Evolutionary conservation across 1,139 yeast species (phyloP).

Genomic region (Pichia inconspicua): DNA sequence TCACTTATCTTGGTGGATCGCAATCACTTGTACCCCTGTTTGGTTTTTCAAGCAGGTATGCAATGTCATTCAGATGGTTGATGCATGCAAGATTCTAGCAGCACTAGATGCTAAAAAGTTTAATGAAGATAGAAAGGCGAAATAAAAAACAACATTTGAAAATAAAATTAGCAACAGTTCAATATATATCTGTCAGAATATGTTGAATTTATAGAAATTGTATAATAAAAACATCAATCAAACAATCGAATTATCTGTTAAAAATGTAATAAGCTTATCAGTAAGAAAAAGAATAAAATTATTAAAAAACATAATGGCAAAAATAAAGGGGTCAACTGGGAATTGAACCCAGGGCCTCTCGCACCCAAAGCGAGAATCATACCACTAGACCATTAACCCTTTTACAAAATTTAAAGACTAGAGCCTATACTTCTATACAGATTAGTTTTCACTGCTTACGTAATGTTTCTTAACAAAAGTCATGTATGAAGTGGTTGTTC

Average conservation of each 20-base stretch:
- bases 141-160: not conserved
- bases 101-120: conserved; percentile 63
- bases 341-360: conserved; percentile 31
- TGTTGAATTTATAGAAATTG: not conserved
- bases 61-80: conserved; percentile 78
- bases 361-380: conserved; percentile 48
- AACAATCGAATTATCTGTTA: too few species aligned
- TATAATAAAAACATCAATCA: not conserved
- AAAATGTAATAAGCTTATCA: not conserved
- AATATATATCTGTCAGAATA: not conserved
- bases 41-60: conserved; percentile 90
- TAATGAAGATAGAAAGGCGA: conserved; percentile 11
- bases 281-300: not conserved
- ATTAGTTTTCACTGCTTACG: too few species aligned
- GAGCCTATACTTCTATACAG: too few species aligned
- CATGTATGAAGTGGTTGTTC: too few species aligned
- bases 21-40: conserved; percentile 65
- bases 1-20: conserved; percentile 63
- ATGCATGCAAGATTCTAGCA: conserved; percentile 80
- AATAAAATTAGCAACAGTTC: not conserved
- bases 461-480: too few species aligned
- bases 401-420: not conserved
- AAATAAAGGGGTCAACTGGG: conserved; percentile 28
- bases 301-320: conserved; percentile 1
- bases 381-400: conserved; percentile 33